These are phyloP conservation scores for Scedosporium minutisporum DNA, from an alignment of 2,329 filamentous ascomycete species.

Conservation along the genomic window DNA sequence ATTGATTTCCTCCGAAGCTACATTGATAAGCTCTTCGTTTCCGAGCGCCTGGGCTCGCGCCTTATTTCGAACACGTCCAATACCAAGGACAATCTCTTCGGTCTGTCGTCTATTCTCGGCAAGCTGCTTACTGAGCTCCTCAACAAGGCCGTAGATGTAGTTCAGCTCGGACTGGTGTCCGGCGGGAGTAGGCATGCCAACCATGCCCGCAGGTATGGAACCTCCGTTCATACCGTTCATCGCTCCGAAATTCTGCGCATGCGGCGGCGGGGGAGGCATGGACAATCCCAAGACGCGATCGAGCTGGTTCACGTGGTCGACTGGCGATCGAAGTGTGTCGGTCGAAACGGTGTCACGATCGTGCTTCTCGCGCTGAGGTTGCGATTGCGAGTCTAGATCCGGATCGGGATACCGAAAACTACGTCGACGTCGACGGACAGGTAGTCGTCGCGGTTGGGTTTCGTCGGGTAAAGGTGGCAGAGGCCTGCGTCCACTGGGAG, in stretches of 20 bases:
- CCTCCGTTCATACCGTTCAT: conserved; percentile 44
- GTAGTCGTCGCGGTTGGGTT: no score
- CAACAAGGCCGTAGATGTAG: conserved; percentile 59
- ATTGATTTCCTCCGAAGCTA: conserved; percentile 46
- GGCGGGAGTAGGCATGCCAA: conserved; percentile 48
- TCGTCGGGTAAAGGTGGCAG: no score
- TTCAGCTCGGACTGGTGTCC: conserved; percentile 60
- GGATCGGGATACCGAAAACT: no score
- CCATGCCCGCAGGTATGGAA: conserved; percentile 36
- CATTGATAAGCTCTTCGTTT: conserved; percentile 49
- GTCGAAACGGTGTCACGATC: background rate
- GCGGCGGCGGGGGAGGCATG: background rate
- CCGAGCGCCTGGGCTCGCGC: conserved; percentile 41
- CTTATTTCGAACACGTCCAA: conserved; percentile 50
- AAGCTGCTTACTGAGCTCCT: conserved; percentile 54
- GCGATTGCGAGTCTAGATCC: no score
- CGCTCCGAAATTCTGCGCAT: background rate
- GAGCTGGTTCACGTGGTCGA: no score
- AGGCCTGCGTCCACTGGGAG: no score
- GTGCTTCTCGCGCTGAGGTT: no score
- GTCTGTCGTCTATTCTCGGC: conserved; percentile 51
- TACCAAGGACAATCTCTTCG: conserved; percentile 54
- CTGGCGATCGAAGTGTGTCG: no score
- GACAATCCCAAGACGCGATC: no score
- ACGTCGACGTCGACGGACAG: no score